Conservation (phyloP, 805 yeast species). For the Starmerella roubikii region DNA sequence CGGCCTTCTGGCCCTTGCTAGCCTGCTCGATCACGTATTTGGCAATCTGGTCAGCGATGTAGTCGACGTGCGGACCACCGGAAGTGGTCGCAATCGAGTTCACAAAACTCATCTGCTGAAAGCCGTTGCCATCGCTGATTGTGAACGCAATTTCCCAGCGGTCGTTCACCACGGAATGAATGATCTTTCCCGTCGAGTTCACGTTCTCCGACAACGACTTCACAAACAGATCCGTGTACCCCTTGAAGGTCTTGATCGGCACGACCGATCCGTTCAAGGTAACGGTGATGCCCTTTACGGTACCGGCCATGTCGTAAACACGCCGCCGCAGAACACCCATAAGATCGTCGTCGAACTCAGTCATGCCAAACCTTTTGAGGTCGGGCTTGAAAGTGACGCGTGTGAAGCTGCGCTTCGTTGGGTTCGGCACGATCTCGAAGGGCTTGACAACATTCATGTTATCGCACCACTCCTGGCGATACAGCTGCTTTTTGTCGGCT, state of each 20-base stretch:
- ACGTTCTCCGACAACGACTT: constrained; percentile 43
- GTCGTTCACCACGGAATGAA: constrained; percentile 68
- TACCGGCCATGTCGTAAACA: constrained; percentile 90
- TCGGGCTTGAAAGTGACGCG: constrained; percentile 84
- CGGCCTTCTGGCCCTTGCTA: constrained; percentile 37
- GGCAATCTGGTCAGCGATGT: constrained; percentile 71
- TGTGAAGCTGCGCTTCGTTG: constrained; percentile 50
- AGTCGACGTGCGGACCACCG: constrained; percentile 92
- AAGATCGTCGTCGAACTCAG: constrained; percentile 65
- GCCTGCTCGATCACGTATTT: constrained; percentile 65
- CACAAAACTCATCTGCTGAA: constrained; percentile 91
- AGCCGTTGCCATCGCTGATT: constrained; percentile 64
- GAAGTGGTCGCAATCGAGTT: constrained; percentile 94
- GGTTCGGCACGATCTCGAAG: constrained; percentile 49
- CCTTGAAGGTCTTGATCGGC: constrained; percentile 62
- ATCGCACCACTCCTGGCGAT: constrained; percentile 72
- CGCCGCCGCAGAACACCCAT: constrained; percentile 79
- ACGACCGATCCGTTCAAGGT: constrained; percentile 61
- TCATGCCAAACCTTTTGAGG: constrained; percentile 71
- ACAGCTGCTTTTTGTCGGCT: constrained; percentile 61
- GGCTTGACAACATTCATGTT: constrained; percentile 71
- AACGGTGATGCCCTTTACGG: constrained; percentile 71
- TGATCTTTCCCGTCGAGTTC: constrained; percentile 33
- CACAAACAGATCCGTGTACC: constrained; percentile 78
- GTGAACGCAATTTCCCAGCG: constrained; percentile 97